Evolutionary conservation across 1,284 basidiomycete species (phyloP).

Genomic region (Ustilago vetiveriae): DNA sequence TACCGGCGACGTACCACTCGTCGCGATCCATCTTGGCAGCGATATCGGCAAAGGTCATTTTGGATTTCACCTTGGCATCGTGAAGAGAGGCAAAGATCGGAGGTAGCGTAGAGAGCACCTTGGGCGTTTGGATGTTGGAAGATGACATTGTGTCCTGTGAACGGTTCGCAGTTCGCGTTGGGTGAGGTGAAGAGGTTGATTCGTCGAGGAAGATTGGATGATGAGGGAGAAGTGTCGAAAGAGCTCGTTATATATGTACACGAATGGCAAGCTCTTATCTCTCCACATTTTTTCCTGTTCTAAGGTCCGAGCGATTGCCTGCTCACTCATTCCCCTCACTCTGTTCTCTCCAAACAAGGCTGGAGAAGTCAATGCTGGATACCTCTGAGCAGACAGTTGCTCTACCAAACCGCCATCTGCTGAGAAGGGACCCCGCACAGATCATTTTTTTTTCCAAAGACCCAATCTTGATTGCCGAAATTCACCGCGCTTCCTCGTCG

Average conservation of each 20-base stretch:
- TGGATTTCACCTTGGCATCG: conserved; percentile 45
- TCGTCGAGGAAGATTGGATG: background rate
- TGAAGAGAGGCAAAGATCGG: conserved; percentile 51
- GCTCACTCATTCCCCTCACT: background rate
- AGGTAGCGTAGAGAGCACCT: conserved; percentile 47
- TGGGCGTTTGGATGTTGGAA: conserved; percentile 35
- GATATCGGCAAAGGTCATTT: conserved; percentile 55
- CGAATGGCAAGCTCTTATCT: background rate
- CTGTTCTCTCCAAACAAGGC: background rate
- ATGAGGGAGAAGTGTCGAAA: background rate
- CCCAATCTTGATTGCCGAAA: background rate
- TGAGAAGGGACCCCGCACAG: background rate
- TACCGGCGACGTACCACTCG: conserved; percentile 59
- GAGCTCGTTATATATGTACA: background rate
- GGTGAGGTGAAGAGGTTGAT: no score
- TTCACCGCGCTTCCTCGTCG: no score
- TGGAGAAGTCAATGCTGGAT: no score
- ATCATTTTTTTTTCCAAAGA: background rate
- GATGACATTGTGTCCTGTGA: conserved; percentile 24
- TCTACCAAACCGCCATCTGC: background rate
- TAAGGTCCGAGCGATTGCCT: background rate
- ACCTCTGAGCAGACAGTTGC: no score
- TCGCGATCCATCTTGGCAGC: conserved; percentile 47
- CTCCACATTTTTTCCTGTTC: background rate
- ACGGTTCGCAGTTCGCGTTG: no score